Base-by-base conservation (phyloP, 2,329 filamentous ascomycete genomes). In the Trichoderma pleuroti region DNA sequence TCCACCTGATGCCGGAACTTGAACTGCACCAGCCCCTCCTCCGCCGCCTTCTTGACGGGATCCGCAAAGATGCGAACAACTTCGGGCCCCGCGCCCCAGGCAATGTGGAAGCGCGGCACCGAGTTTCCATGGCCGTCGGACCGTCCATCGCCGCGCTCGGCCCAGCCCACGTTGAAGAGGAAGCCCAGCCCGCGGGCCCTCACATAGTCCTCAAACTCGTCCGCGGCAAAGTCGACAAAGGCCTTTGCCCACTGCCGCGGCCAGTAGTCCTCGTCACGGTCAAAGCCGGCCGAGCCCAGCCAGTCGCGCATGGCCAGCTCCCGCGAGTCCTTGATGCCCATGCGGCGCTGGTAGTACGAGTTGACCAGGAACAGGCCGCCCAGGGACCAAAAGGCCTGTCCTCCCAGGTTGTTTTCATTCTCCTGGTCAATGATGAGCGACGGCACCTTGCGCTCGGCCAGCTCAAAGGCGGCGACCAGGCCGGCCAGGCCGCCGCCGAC, bases 311-410 rank as follows among this genome's bases (percentile, higher is more conserved):
- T 77, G 4, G 88, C 88, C 21, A 90, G 82, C 74, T 84, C 84
- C 70, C 84, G 85, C 66, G 83, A 85, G 79, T 90, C 88, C 72
- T 82, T 82, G 80, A 90, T 87, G 73, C 88, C 88, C 77, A 86
- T 81, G 68, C 85, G 83, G 5, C 87, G 84, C 80, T 90, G 88
- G 72, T 85, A 82, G 10, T 83, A 75, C 10, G 86, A 88, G 79
- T 90, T 77, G 69, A 90, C 87, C 78, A 85, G 82, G 79, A 90
- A 90, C 30, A 90, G 76, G 42, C 88, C 88, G 39, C 88, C 88
- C 1, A 90, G 83, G 4, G 88, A 90, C 87, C 87, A 90, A 76
- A 89, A 90, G 8, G 88, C 88, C 77, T 90, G 88, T 3, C 88
- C 88, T 71, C 88, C 88, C 11, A 90, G 81, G 74, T 83, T 89